Evolutionary conservation across 495 filamentous ascomycete genomes (phyloP), one percentile per base, ranked within the genome.

Genomic region (Penicillium waksmanii): DNA sequence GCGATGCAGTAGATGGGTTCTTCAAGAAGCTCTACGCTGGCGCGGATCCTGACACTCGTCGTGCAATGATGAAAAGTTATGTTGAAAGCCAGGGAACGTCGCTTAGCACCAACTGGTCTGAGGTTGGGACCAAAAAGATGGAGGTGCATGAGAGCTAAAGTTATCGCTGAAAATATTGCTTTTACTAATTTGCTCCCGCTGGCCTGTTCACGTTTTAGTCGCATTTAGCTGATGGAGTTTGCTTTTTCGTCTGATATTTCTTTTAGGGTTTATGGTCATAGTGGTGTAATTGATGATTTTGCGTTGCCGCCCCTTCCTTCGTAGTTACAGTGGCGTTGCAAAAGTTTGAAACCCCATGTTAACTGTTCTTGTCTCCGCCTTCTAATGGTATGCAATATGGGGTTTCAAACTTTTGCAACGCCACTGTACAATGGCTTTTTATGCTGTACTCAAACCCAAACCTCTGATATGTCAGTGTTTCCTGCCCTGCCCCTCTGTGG

Each of bases 1-100:
- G 81, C 5, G 87, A 91, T 51, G 84, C 90, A n/a, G 89, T 91
- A 3, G 89, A 95, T 60, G 72, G 68, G 3, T 98, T 98, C 76
- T 98, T 98, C 81, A 94, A 96, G 81, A 88, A 88, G 69, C 80
- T 98, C 0, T 98, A 95, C 73, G 87, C 89, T 60, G 79, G 79
- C 53, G 89, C 92, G 0, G 86, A 90, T 53, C 83, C 86, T 0
- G 93, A 98, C 60, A 91, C 91, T 36, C 85, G 84, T 65, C 83
- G 92, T 3, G 95, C 95, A 3, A 98, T 98, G 95, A 91, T 96
- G 85, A 98, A 98, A 84, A 96, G 92, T 72, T 98, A 90, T 66
- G 73, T 85, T 21, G 95, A 98, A 77, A 97, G 92, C 69, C 91
- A 94, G 63, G 95, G 95, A 1, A 98, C 95, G 0, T 86, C 92